Conservation (phyloP, 306 rosid genomes). For the Lagenaria siceraria region DNA sequence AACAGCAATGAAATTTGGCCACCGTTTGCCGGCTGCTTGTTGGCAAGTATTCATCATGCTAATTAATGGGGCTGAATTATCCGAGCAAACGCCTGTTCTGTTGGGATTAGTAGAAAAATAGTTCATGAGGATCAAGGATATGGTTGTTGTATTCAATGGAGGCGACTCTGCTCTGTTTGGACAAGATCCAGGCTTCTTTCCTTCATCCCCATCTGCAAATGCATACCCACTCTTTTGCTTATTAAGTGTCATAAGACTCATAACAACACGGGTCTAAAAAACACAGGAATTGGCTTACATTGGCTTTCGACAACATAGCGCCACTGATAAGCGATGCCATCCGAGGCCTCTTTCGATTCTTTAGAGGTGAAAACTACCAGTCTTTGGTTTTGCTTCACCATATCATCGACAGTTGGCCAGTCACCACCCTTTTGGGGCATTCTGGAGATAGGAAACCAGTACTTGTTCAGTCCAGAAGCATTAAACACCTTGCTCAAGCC, state of each 20-base stretch:
- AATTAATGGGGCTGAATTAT: conserved; percentile 63
- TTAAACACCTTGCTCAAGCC: conserved; percentile 63
- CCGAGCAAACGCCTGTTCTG: conserved; percentile 37
- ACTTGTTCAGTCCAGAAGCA: conserved; percentile 48
- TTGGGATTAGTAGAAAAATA: conserved; percentile 55
- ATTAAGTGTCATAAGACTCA: not conserved
- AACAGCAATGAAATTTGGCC: conserved; percentile 93
- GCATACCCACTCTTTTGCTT: conserved; percentile 1
- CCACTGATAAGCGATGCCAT: conserved; percentile 81
- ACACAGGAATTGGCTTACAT: conserved; percentile 32
- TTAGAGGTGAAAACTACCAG: conserved; percentile 72
- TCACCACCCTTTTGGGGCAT: conserved; percentile 65
- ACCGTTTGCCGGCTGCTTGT: conserved; percentile 51
- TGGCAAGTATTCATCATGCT: conserved; percentile 48
- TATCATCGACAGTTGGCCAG: conserved; percentile 87
- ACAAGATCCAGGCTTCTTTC: conserved; percentile 60
- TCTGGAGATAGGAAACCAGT: conserved; percentile 46
- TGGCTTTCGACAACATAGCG: conserved; percentile 75
- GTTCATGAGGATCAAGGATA: conserved; percentile 54
- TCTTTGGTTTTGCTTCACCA: conserved; percentile 68
- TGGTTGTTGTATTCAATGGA: conserved; percentile 44
- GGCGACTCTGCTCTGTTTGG: conserved; percentile 66
- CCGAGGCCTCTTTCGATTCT: conserved; percentile 58
- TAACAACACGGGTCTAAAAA: not conserved
- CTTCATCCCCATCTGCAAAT: conserved; percentile 68